Evolutionary conservation across 1,284 basidiomycete species (phyloP).

Genomic region (Irpex sp.): DNA sequence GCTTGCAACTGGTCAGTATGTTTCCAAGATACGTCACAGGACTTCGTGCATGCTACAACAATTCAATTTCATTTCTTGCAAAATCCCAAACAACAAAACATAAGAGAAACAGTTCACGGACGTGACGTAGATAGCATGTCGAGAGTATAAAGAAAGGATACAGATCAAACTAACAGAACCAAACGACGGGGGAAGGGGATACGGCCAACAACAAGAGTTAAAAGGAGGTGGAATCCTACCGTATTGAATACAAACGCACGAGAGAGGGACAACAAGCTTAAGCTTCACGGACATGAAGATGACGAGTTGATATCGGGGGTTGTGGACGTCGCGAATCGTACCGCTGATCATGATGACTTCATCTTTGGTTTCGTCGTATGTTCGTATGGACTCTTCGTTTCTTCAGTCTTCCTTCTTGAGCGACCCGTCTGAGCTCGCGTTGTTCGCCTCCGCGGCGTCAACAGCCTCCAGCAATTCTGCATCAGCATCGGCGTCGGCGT

Average conservation of each 20-base stretch:
- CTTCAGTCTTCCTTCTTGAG: slow-evolving; percentile 25
- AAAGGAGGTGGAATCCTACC: background rate
- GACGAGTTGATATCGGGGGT: background rate
- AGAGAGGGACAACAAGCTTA: background rate
- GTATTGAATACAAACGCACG: background rate
- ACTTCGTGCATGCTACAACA: background rate
- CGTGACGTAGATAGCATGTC: background rate
- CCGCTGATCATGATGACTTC: background rate
- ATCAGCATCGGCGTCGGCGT: slow-evolving; percentile 29
- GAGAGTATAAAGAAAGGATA: background rate
- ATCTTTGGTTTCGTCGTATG: background rate
- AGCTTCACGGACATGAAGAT: background rate
- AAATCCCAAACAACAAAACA: background rate
- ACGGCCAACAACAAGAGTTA: background rate
- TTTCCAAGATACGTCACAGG: no score
- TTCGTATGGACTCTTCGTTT: background rate
- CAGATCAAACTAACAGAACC: background rate
- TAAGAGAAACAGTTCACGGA: background rate
- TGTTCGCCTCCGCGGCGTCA: slow-evolving; percentile 33
- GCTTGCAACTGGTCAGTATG: no score
- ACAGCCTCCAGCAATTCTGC: slow-evolving; percentile 34
- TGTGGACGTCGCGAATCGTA: background rate
- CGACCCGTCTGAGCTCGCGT: slow-evolving; percentile 24
- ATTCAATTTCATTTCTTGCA: background rate
- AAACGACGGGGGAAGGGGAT: background rate